phyloP scores from a whole-genome alignment of 1,139 yeast genomes.

The Kodamaea anthophila region DNA sequence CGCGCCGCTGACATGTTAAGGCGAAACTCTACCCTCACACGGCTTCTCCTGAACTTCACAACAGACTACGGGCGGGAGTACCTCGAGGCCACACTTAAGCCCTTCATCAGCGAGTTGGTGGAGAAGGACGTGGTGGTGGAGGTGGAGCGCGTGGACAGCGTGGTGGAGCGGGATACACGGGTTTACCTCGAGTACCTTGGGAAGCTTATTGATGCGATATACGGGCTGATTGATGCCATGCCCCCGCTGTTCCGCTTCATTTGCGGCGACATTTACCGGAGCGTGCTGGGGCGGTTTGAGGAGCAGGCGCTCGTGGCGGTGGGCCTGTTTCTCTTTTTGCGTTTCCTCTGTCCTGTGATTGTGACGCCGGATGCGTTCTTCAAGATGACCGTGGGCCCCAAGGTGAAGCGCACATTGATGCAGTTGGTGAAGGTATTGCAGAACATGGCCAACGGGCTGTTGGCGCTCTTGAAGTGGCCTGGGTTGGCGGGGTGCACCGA shows the following conservation, averaged over 20 bases:
- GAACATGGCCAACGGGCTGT: slow-evolving; percentile 78
- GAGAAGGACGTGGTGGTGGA: slow-evolving; percentile 51
- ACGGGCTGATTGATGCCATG: slow-evolving; percentile 47
- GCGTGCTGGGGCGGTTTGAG: slow-evolving; percentile 63
- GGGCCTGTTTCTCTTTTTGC: slow-evolving; percentile 79
- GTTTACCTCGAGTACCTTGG: slow-evolving; percentile 54
- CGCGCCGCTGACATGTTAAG: slow-evolving; percentile 70
- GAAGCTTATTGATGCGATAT: slow-evolving; percentile 56
- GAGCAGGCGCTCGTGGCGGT: slow-evolving; percentile 67
- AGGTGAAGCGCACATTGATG: slow-evolving; percentile 67
- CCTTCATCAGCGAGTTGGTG: slow-evolving; percentile 49
- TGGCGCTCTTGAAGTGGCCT: slow-evolving; percentile 56
- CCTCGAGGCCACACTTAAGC: slow-evolving; percentile 46
- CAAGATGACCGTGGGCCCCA: slow-evolving; percentile 41
- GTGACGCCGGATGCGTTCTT: slow-evolving; percentile 75
- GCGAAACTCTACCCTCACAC: slow-evolving; percentile 77
- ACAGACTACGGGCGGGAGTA: slow-evolving; percentile 60
- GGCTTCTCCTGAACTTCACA: slow-evolving; percentile 67
- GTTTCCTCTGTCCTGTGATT: slow-evolving; percentile 87
- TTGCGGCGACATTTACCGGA: slow-evolving; percentile 61
- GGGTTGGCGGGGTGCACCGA: slow-evolving; percentile 36
- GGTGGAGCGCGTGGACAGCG: slow-evolving; percentile 49
- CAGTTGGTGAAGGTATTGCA: slow-evolving; percentile 83
- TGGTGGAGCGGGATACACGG: slow-evolving; percentile 37
- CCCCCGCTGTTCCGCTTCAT: slow-evolving; percentile 74